A percentile compares a stretch with the other conserved stretches of the same genome.
Conservation (phyloP, 257 asterid genomes). For the Solanum boliviense region DNA sequence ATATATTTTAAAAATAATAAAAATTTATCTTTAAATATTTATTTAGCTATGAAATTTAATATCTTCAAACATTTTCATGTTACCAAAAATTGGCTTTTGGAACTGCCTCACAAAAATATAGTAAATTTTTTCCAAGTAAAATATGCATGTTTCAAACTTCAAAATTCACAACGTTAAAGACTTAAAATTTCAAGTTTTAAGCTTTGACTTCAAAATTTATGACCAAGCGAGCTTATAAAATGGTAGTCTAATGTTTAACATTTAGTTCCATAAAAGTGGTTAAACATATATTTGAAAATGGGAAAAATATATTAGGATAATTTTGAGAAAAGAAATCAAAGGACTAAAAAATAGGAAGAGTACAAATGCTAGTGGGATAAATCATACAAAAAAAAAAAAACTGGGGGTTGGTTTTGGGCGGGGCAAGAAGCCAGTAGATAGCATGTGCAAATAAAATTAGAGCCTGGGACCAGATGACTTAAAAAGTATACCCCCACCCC, state of each 20-base stretch:
- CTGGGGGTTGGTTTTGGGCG: not conserved
- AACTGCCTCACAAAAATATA: no score
- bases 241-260: not conserved
- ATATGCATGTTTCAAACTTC: no score
- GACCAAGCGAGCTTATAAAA: not conserved
- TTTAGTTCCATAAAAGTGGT: not conserved
- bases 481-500: slow-evolving; percentile 3
- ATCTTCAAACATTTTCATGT: not conserved
- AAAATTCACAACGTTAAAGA: no score
- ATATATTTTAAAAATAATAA: no score
- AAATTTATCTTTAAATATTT: no score
- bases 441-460: slow-evolving; percentile 43
- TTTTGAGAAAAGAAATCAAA: not conserved
- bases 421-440: slow-evolving; percentile 19
- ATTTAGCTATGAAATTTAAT: not conserved
- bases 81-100: not conserved
- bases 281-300: not conserved
- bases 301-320: not conserved
- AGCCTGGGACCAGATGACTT: slow-evolving; percentile 43
- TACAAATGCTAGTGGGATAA: not conserved
- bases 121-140: no score
- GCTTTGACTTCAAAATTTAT: no score
- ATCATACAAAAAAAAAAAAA: not conserved
- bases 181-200: no score
- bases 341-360: not conserved